These are phyloP conservation scores for Drechslerella coelobrocha DNA, from an alignment of 2,329 filamentous ascomycete genomes.

Conservation along the genomic window DNA sequence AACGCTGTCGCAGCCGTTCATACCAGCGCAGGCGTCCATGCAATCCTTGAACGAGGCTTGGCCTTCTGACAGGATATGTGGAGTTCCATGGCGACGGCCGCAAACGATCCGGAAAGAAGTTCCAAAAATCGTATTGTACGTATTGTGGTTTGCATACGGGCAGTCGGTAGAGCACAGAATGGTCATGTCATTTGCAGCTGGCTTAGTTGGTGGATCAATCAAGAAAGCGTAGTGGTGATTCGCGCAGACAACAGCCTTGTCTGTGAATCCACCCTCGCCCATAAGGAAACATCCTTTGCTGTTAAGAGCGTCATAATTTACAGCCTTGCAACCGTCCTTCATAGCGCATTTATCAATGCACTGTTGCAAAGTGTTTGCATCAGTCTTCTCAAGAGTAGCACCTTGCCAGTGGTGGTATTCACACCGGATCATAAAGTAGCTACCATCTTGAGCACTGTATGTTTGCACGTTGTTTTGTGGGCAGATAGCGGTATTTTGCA, in stretches of 20 bases:
- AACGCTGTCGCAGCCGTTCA: conserved; percentile 39
- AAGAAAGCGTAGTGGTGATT: conserved; percentile 35
- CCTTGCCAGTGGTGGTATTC: conserved; percentile 15
- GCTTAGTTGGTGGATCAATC: conserved; percentile 31
- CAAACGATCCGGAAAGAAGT: conserved; percentile 34
- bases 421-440: conserved; percentile 36
- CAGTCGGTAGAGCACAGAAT: conserved; percentile 38
- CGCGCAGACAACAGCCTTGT: conserved; percentile 4
- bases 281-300: conserved; percentile 19
- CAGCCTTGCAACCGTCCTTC: conserved; percentile 28
- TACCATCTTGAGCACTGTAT: conserved; percentile 31
- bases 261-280: conserved; percentile 17
- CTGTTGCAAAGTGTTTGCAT: conserved; percentile 14
- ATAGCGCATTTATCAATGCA: conserved; percentile 32
- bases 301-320: conserved; percentile 23
- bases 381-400: conserved; percentile 6
- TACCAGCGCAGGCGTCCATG: conserved; percentile 39
- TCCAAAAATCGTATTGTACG: conserved; percentile 34
- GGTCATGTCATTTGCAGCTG: conserved; percentile 34
- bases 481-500: conserved; percentile 30
- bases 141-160: conserved; percentile 34
- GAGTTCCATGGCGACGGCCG: conserved; percentile 30
- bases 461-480: conserved; percentile 28
- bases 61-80: conserved; percentile 33
- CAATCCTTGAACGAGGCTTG: conserved; percentile 36